phyloP scores from a whole-genome alignment of 129 eudicot species.

The Saposhnikovia divaricata region DNA sequence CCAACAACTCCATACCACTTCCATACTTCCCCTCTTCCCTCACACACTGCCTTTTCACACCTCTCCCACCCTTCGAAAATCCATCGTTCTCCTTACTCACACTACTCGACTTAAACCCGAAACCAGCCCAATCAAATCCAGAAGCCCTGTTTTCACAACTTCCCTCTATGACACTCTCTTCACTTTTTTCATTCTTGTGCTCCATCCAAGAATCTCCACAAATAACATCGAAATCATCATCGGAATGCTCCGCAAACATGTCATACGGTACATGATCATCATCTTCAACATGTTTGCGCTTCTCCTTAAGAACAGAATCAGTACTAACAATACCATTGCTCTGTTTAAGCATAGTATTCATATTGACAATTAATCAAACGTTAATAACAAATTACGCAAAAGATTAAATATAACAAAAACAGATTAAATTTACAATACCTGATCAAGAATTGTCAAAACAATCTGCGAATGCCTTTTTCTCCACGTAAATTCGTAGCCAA shows the following conservation, averaged over 20 bases:
- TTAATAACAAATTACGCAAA: no score
- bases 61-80: neutral
- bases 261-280: conserved; percentile 57
- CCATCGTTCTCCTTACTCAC: neutral
- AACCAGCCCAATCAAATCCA: neutral
- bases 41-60: conserved; percentile 35
- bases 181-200: conserved; percentile 20
- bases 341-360: conserved; percentile 17
- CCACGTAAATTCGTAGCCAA: neutral
- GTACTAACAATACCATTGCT: conserved; percentile 63
- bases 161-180: conserved; percentile 24
- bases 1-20: conserved; percentile 25
- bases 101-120: conserved; percentile 1
- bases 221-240: conserved; percentile 4
- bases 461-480: neutral
- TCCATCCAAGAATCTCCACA: neutral
- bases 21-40: conserved; percentile 41
- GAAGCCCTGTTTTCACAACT: conserved; percentile 17
- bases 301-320: conserved; percentile 54
- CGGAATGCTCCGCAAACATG: conserved; percentile 37
- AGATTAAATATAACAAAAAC: neutral
- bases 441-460: neutral
- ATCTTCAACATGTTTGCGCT: conserved; percentile 50
- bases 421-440: neutral
- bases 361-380: neutral